Evolutionary conservation across 2,329 filamentous ascomycete genomes (phyloP).

Genomic region (Scopulariopsis brevicaulis): DNA sequence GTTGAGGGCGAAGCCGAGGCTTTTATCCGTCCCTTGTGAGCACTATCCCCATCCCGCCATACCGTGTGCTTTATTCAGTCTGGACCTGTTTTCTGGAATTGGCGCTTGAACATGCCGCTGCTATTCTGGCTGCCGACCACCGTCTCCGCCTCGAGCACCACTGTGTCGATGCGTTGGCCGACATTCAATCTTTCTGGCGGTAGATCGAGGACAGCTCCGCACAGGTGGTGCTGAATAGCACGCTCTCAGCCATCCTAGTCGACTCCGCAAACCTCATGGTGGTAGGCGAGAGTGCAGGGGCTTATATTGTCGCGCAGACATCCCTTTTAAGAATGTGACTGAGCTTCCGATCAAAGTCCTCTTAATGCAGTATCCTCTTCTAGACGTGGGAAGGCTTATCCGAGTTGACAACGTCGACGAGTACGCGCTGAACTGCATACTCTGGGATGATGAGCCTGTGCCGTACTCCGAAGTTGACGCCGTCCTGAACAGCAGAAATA

Average conservation of each 20-base stretch:
- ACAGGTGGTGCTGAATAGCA: neutral
- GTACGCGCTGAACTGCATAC: neutral
- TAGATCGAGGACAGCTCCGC: neutral
- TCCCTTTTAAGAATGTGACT: neutral
- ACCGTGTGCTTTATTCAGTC: neutral
- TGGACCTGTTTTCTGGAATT: neutral
- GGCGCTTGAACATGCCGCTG: neutral
- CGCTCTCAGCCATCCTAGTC: neutral
- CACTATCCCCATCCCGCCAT: neutral
- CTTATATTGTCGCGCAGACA: neutral
- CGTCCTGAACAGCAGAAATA: neutral
- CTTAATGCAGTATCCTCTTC: neutral
- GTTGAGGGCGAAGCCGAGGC: slow-evolving; percentile 1
- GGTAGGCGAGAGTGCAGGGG: neutral
- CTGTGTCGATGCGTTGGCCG: neutral
- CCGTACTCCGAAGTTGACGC: slow-evolving; percentile 1
- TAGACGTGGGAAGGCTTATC: neutral
- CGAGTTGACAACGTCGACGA: neutral
- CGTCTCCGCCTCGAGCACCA: slow-evolving; percentile 1
- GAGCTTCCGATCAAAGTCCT: neutral
- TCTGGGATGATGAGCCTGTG: neutral
- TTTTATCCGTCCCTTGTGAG: slow-evolving; percentile 2
- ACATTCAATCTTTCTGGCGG: neutral
- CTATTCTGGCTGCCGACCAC: neutral
- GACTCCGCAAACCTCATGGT: neutral